Evolutionary conservation across 2,329 filamentous ascomycete genomes (phyloP), one percentile per base, ranked within the genome.

Genomic region (Tolypocladium paradoxum): DNA sequence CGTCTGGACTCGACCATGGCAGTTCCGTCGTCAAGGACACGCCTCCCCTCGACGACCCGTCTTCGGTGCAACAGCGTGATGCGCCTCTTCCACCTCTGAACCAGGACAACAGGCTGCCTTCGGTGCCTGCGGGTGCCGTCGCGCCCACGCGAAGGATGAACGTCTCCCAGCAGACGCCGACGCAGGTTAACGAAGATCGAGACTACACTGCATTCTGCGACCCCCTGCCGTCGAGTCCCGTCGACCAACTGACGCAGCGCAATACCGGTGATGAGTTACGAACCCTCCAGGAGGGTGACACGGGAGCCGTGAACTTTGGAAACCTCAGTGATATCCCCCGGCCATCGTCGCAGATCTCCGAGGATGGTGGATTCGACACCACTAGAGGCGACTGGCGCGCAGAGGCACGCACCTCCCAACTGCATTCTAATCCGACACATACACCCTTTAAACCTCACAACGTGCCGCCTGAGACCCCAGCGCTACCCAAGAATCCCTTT

Each of bases 141-240:
- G 43, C 43, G 11, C 31, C 24, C 24, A 2, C 20, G 31, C 45
- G 49, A 49, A 55, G 67, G 50, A 76, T 73, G 68, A 70, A 76
- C 34, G 67, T 64, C n/a, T 78, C 76, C 12, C 73, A 77, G 40
- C 72, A 76, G 53, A 78, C 78, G 11, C 75, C 76, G 1, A 83
- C 79, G 1, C 79, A 83, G 63, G 68, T 73, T 54, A 83, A 83
- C 57, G 73, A 76, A 46, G 77, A 72, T 48, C 75, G 79, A 37
- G 79, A 80, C 64, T 83, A 83, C 58, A 73, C 75, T 66, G 71
- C 57, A 70, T 76, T 65, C 55, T 67, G 58, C 54, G 56, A 63
- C 12, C 49, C 64, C 31, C 49, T 63, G 11, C 66, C 55, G 35
- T 67, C 56, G 53, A 70, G 64, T 49, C 61, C 64, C 18, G 49